Evolutionary conservation across 148 eudicot species (phyloP).

Genomic region (Rhododendron ferrugineum): DNA sequence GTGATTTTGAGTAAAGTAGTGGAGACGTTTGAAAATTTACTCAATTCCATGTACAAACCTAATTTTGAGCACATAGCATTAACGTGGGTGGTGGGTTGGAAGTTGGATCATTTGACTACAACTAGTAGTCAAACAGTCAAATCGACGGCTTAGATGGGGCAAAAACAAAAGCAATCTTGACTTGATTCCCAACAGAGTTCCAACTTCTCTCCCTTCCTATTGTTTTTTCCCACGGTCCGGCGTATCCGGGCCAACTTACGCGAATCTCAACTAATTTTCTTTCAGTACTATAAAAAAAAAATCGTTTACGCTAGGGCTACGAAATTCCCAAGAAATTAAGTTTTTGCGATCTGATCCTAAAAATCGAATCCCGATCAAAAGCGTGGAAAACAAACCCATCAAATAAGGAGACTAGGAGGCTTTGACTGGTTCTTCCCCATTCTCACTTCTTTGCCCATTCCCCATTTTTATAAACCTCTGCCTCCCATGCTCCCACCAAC

Average conservation of each 20-base stretch:
- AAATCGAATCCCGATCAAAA: too few species aligned
- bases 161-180: background rate
- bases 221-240: too few species aligned
- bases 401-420: too few species aligned
- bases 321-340: rapidly evolving
- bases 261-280: rapidly evolving
- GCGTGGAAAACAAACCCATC: too few species aligned
- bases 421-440: background rate
- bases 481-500: background rate
- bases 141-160: background rate
- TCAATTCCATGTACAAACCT: background rate
- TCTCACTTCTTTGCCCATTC: background rate
- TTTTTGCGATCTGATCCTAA: too few species aligned
- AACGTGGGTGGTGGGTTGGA: background rate
- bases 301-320: rapidly evolving
- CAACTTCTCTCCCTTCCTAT: background rate
- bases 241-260: too few species aligned
- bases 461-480: background rate
- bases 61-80: background rate
- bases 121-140: background rate
- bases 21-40: background rate
- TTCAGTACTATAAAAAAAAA: rapidly evolving
- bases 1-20: background rate
- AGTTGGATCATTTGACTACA: background rate
- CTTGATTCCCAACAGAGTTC: background rate